Conservation (phyloP, 192 early-diverging fungal species). For the Chytriomyces sp. region DNA sequence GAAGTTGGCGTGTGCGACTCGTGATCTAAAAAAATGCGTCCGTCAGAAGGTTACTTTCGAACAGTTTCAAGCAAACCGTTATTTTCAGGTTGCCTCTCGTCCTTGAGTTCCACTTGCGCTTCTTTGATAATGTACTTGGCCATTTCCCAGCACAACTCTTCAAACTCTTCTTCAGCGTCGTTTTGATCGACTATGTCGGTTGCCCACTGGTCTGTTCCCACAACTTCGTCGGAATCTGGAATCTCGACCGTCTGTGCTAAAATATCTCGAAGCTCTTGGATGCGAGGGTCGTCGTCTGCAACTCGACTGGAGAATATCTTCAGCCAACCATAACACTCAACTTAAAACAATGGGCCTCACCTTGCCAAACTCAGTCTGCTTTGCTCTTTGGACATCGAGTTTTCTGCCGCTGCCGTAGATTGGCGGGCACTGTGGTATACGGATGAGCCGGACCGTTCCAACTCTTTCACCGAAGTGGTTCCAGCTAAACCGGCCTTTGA, state of each 20-base stretch:
- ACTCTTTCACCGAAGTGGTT: too few species aligned
- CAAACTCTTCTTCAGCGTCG: slow-evolving; percentile 13
- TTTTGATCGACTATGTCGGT: slow-evolving; percentile 31
- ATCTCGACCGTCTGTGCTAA: slow-evolving; percentile 24
- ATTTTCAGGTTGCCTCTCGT: background rate
- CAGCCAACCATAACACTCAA: slow-evolving; percentile 7
- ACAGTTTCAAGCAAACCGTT: too few species aligned
- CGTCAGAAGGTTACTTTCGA: too few species aligned
- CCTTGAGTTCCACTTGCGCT: slow-evolving; percentile 13
- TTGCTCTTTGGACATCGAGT: slow-evolving; percentile 3
- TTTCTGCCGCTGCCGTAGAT: background rate
- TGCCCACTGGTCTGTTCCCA: slow-evolving; percentile 30
- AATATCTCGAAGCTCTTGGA: slow-evolving; percentile 31
- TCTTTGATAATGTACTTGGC: slow-evolving; percentile 16
- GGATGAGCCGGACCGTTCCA: too few species aligned
- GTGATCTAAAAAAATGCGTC: background rate
- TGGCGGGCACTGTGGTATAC: background rate
- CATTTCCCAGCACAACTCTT: slow-evolving; percentile 29
- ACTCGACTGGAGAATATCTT: slow-evolving; percentile 10
- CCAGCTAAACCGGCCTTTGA: too few species aligned
- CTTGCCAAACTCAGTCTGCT: slow-evolving; percentile 29
- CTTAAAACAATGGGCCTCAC: background rate
- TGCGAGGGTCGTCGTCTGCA: slow-evolving; percentile 24
- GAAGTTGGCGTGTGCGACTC: background rate
- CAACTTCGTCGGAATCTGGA: slow-evolving; percentile 25